Base-by-base conservation (phyloP, 495 filamentous ascomycete species). In the Rhypophila decipiens region DNA sequence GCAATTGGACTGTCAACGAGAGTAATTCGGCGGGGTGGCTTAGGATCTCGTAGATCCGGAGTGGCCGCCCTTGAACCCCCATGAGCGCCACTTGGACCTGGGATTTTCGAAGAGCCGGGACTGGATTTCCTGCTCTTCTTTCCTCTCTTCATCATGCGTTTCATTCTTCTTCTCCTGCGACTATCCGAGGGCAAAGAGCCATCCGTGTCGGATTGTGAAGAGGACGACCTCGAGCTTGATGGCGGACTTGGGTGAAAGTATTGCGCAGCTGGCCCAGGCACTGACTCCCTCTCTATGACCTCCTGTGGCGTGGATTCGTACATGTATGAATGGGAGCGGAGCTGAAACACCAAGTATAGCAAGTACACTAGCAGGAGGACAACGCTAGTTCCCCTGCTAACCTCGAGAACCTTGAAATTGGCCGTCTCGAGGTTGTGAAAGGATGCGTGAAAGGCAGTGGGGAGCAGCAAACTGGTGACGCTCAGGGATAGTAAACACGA, bases 241-340 rank as follows among this genome's bases (percentile, higher is more conserved):
- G 69, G 76, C 71, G 47, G 75, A 72, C 43, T 77, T 5, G 66
- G 71, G 53, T 86, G 80, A 65, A 93, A 73, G 54, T 88, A 83
- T 20, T 87, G 83, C 10, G 84, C 83, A 11, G 87, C 70, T 0
- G 90, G 76, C 51, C 89, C 89, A 4, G 89, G 89, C 47, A 84
- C 82, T 4, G 86, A 82, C 58, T 90, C 88, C 61, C 91, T 85
- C 50, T 95, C 88, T 54, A 94, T 91, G 39, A 90, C 82, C 48
- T 85, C 79, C 56, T 93, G 87, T 9, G 88, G 88, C 12, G 84
- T 90, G 55, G 87, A 90, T 45, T 86, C 85, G 58, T 94, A 95
- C 64, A 95, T 82, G 63, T 94, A 94, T 7, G 86, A 75, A 58
- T 95, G 89, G 4, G 88, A 90, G 67, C 89, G 90, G 36, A 95